phyloP scores from a whole-genome alignment of 2,329 filamentous ascomycete genomes.

The Fulvia fulva region DNA sequence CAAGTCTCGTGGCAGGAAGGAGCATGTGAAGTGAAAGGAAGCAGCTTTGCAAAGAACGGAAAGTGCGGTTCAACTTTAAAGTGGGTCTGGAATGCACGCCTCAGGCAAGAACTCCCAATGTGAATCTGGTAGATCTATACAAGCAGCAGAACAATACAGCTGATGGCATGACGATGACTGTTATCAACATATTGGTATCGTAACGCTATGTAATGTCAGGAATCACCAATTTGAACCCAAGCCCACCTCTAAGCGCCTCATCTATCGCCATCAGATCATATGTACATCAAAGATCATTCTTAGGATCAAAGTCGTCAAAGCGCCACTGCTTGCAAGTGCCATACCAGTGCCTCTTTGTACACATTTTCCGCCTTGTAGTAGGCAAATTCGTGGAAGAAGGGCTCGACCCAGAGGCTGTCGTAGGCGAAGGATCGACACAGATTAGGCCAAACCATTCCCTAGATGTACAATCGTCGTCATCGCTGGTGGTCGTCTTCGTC shows the following conservation, averaged over 20 bases:
- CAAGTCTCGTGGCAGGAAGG: neutral
- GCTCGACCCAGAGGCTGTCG: constrained; percentile 8
- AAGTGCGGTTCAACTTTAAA: neutral
- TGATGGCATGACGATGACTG: neutral
- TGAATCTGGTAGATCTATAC: too few relatives aligned
- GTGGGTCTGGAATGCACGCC: neutral
- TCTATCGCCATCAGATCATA: neutral
- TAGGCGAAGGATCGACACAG: constrained; percentile 28
- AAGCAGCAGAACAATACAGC: too few relatives aligned
- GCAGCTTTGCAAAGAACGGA: neutral
- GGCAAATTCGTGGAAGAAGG: constrained; percentile 17
- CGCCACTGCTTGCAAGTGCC: constrained; percentile 24
- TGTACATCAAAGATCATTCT: constrained; percentile 14
- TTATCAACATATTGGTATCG: neutral
- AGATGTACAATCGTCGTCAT: constrained; percentile 21
- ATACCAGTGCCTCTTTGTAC: constrained; percentile 26
- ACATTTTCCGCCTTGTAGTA: constrained; percentile 15
- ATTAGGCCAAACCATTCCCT: constrained; percentile 30
- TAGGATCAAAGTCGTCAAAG: constrained; percentile 15
- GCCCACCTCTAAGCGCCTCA: neutral
- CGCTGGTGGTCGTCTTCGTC: constrained; percentile 12
- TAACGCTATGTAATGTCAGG: neutral
- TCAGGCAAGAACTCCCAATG: neutral
- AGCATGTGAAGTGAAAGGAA: constrained; percentile 1
- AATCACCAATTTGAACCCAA: neutral